Conservation (phyloP, 2,329 filamentous ascomycete species). For the Claviceps monticola region DNA sequence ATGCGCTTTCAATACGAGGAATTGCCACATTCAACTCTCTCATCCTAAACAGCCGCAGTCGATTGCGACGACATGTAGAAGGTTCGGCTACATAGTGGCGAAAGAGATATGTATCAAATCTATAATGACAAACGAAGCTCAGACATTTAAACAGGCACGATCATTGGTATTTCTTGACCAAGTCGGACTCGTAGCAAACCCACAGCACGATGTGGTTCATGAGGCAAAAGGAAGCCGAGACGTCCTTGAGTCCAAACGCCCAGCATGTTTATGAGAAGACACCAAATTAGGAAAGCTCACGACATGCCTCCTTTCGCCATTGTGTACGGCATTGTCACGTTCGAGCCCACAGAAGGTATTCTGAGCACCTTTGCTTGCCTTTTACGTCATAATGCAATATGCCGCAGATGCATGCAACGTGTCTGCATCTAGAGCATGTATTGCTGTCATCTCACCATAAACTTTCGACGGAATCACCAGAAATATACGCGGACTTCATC, state of each 20-base stretch:
- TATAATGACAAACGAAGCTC: too few relatives aligned
- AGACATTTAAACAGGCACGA: too few relatives aligned
- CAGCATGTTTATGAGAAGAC: slow-evolving; percentile 48
- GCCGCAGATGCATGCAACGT: slow-evolving; percentile 69
- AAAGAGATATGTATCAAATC: too few relatives aligned
- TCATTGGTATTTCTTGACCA: too few relatives aligned
- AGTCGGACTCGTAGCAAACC: too few relatives aligned
- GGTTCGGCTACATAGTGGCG: too few relatives aligned
- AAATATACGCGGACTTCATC: slow-evolving; percentile 67
- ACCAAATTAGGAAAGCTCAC: slow-evolving; percentile 58
- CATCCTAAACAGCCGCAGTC: too few relatives aligned
- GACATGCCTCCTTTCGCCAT: slow-evolving; percentile 65
- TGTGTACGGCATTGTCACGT: slow-evolving; percentile 70
- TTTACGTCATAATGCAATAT: slow-evolving; percentile 67
- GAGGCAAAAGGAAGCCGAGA: slow-evolving; percentile 34
- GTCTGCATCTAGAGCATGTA: slow-evolving; percentile 53
- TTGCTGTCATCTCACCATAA: slow-evolving; percentile 69
- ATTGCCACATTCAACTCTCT: too few relatives aligned
- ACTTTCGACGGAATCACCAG: slow-evolving; percentile 66
- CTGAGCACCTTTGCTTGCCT: slow-evolving; percentile 63
- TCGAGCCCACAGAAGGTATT: slow-evolving; percentile 58
- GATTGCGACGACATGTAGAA: too few relatives aligned
- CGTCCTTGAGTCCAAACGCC: slow-evolving; percentile 49
- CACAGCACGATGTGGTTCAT: slow-evolving; percentile 36
- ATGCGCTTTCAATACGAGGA: too few relatives aligned